These are phyloP conservation scores for Chaetoscypha palmicola DNA, from an alignment of 2,329 filamentous ascomycete species.

Conservation along the genomic window DNA sequence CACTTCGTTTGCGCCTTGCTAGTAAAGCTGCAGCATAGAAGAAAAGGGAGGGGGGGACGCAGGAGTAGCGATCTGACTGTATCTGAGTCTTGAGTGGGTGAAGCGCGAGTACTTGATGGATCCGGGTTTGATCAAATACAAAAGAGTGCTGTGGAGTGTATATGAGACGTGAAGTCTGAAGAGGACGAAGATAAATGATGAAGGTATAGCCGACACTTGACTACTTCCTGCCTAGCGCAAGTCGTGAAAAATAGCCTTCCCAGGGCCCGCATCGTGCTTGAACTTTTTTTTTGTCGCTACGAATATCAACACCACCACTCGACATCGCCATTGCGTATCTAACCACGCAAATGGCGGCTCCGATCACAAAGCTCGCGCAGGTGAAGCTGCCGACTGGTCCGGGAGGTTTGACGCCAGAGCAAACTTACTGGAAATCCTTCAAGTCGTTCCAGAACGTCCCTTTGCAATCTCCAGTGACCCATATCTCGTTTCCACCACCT, in stretches of 20 bases:
- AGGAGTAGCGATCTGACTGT: too few relatives aligned
- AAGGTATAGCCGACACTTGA: slow-evolving; percentile 5
- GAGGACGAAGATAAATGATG: not conserved
- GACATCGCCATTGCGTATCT: slow-evolving; percentile 8
- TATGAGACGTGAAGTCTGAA: too few relatives aligned
- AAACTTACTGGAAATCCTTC: slow-evolving; percentile 94
- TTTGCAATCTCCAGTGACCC: slow-evolving; percentile 83
- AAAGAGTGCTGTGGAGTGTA: too few relatives aligned
- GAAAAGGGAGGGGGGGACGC: too few relatives aligned
- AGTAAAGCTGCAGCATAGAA: too few relatives aligned
- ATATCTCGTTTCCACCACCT: slow-evolving; percentile 67
- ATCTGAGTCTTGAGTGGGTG: too few relatives aligned
- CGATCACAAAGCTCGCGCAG: slow-evolving; percentile 37
- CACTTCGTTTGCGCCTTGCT: too few relatives aligned
- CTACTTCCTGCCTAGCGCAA: not conserved
- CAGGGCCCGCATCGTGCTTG: not conserved
- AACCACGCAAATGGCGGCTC: slow-evolving; percentile 26
- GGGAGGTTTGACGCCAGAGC: slow-evolving; percentile 79
- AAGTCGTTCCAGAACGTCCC: slow-evolving; percentile 85
- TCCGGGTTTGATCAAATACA: too few relatives aligned
- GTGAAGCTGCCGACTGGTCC: slow-evolving; percentile 74
- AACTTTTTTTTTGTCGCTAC: slow-evolving; percentile 8
- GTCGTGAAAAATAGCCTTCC: slow-evolving; percentile 11
- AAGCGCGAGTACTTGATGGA: too few relatives aligned
- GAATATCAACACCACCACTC: not conserved